These are phyloP conservation scores for Leccinum disarticulatum DNA, from an alignment of 768 basidiomycete genomes.

Conservation along the genomic window DNA sequence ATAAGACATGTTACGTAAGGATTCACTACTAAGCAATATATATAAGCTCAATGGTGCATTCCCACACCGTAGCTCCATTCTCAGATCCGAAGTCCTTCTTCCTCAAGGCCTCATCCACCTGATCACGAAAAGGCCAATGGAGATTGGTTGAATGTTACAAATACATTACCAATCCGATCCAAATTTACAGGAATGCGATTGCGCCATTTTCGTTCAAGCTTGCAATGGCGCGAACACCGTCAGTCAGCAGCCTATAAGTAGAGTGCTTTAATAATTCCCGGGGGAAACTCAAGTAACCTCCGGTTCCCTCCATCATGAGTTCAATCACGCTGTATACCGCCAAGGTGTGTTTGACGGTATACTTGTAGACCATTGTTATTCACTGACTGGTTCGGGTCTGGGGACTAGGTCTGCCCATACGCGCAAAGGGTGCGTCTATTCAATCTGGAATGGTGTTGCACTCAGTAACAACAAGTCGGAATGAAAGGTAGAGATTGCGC, in stretches of 20 bases:
- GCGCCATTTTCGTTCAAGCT: not conserved
- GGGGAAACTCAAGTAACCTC: not conserved
- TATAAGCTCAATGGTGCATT: not conserved
- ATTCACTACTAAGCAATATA: not conserved
- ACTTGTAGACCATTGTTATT: not conserved
- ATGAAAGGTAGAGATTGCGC: slow-evolving; percentile 55
- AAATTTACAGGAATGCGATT: not conserved
- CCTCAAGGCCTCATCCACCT: no score
- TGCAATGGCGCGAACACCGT: not conserved
- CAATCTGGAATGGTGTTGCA: not conserved
- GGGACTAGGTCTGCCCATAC: slow-evolving; percentile 52
- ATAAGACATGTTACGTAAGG: not conserved
- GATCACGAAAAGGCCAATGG: not conserved
- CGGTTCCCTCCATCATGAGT: slow-evolving; percentile 5
- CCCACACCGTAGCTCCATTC: not conserved
- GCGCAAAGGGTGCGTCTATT: slow-evolving; percentile 49
- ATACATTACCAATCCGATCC: not conserved
- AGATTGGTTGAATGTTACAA: not conserved
- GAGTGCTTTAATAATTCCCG: not conserved
- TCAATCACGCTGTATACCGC: slow-evolving; percentile 48
- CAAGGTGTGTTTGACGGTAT: slow-evolving; percentile 34
- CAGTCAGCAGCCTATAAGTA: slow-evolving; percentile 4
- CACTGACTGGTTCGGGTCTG: not conserved
- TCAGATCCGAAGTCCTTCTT: no score
- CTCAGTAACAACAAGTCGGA: not conserved